Evolutionary conservation across 1,284 basidiomycete genomes (phyloP).

Genomic region (Leucoagaricus sp.): DNA sequence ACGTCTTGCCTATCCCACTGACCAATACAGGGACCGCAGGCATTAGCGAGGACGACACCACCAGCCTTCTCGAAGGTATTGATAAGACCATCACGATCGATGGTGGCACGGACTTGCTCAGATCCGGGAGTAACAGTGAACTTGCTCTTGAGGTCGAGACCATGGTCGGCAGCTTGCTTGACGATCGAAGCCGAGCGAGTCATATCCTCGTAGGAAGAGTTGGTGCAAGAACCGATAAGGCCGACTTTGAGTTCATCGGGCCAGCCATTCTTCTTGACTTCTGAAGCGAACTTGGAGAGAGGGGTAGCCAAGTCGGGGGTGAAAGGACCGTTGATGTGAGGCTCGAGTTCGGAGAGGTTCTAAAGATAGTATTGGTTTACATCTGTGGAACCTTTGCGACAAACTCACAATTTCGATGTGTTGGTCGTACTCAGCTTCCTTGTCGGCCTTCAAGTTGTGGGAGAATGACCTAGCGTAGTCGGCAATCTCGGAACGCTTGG

Average conservation of each 20-base stretch:
- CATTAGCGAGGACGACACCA: slow-evolving; percentile 95
- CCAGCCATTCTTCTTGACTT: slow-evolving; percentile 96
- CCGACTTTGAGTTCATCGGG: slow-evolving; percentile 96
- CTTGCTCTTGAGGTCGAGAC: slow-evolving; percentile 88
- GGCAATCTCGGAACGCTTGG: slow-evolving; percentile 88
- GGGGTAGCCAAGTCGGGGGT: slow-evolving; percentile 96
- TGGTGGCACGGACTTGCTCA: slow-evolving; percentile 98
- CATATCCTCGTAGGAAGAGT: slow-evolving; percentile 99
- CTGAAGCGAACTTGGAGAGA: slow-evolving; percentile 92
- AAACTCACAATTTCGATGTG: slow-evolving; percentile 84
- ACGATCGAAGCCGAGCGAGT: slow-evolving; percentile 95
- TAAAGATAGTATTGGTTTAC: slow-evolving; percentile 27
- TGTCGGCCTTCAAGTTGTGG: slow-evolving; percentile 91
- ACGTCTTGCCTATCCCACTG: slow-evolving; percentile 99
- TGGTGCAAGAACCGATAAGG: slow-evolving; percentile 99
- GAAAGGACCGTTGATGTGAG: slow-evolving; percentile 99
- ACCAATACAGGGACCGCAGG: slow-evolving; percentile 98
- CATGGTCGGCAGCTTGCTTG: slow-evolving; percentile 84
- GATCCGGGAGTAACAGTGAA: slow-evolving; percentile 99
- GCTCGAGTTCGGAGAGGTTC: slow-evolving; percentile 97
- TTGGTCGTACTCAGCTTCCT: slow-evolving; percentile 93
- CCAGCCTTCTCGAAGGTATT: slow-evolving; percentile 85
- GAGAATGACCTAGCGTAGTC: slow-evolving; percentile 89
- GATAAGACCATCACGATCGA: slow-evolving; percentile 95
- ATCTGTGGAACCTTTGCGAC: not conserved